phyloP scores from a whole-genome alignment of 768 basidiomycete genomes.

The Trametes cinnabarina region DNA sequence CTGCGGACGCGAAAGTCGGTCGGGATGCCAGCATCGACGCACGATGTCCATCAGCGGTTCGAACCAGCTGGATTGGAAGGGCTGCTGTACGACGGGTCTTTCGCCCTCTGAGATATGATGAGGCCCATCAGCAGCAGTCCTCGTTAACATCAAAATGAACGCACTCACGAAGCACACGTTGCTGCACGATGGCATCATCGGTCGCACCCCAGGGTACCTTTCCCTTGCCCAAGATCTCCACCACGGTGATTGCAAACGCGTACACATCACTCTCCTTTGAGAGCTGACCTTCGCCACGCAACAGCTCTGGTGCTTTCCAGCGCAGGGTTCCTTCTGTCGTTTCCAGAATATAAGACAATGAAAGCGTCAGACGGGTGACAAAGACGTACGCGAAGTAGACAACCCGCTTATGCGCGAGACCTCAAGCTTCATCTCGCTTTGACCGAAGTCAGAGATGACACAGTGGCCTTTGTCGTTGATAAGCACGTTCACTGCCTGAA shows the following conservation, averaged over 20 bases:
- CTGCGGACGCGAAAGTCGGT: conserved; percentile 45
- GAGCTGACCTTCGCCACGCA: conserved; percentile 32
- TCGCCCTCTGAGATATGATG: conserved; percentile 29
- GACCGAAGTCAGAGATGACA: conserved; percentile 80
- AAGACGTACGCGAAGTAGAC: conserved; percentile 28
- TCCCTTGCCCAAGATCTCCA: conserved; percentile 35
- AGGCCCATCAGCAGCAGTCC: too few species aligned
- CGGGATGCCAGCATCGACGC: conserved; percentile 62
- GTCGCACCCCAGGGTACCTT: conserved; percentile 32
- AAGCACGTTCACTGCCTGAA: conserved; percentile 69
- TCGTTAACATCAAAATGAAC: too few species aligned
- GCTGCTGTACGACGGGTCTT: too few species aligned
- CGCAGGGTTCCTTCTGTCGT: conserved; percentile 51
- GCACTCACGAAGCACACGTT: conserved; percentile 50
- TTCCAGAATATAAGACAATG: background rate
- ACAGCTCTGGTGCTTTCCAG: conserved; percentile 43
- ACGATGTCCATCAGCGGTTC: too few species aligned
- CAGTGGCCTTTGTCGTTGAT: conserved; percentile 66
- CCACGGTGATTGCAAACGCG: conserved; percentile 38
- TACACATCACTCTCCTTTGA: conserved; percentile 39
- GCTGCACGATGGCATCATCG: conserved; percentile 34
- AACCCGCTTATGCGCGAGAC: conserved; percentile 58
- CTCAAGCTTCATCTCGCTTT: conserved; percentile 77
- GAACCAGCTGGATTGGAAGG: too few species aligned
- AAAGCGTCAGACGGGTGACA: background rate